Percentiles rank a stretch among this genome's conserved stretches.
Conservation (phyloP, 768 basidiomycete genomes). For the Tricholoma terreum region DNA sequence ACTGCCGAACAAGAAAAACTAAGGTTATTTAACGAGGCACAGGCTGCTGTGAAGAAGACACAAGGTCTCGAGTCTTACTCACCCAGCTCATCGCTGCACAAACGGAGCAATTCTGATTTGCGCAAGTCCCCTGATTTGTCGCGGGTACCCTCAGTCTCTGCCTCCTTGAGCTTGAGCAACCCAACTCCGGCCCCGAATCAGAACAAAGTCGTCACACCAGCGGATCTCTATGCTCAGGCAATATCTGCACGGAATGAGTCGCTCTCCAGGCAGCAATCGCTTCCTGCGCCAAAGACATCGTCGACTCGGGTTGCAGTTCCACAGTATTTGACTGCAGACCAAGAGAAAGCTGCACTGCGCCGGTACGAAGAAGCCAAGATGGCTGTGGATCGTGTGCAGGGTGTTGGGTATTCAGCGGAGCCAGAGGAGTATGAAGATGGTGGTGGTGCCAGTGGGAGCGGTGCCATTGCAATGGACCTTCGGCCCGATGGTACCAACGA, state of each 20-base stretch:
- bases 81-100: constrained; percentile 23
- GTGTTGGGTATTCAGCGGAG: constrained; percentile 19
- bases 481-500: constrained; percentile 21
- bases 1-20: constrained; percentile 78
- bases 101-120: constrained; percentile 20
- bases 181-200: constrained; percentile 11
- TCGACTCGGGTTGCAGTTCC: constrained; percentile 29
- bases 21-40: constrained; percentile 65
- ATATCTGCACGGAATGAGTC: constrained; percentile 28
- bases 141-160: not conserved
- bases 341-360: constrained; percentile 70
- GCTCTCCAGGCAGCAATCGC: constrained; percentile 11
- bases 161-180: not conserved
- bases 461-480: constrained; percentile 45
- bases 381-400: constrained; percentile 64
- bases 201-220: constrained; percentile 2
- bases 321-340: constrained; percentile 59
- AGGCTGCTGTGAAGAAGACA: constrained; percentile 57
- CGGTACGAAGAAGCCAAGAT: constrained; percentile 69
- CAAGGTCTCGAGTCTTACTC: constrained; percentile 40
- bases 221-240: constrained; percentile 26
- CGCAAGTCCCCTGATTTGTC: constrained; percentile 8
- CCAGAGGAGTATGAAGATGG: constrained; percentile 4
- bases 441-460: constrained; percentile 19
- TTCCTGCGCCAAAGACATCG: constrained; percentile 4